These are phyloP conservation scores for Alternaria brassicicola DNA, from an alignment of 2,329 filamentous ascomycete species.

Conservation along the genomic window DNA sequence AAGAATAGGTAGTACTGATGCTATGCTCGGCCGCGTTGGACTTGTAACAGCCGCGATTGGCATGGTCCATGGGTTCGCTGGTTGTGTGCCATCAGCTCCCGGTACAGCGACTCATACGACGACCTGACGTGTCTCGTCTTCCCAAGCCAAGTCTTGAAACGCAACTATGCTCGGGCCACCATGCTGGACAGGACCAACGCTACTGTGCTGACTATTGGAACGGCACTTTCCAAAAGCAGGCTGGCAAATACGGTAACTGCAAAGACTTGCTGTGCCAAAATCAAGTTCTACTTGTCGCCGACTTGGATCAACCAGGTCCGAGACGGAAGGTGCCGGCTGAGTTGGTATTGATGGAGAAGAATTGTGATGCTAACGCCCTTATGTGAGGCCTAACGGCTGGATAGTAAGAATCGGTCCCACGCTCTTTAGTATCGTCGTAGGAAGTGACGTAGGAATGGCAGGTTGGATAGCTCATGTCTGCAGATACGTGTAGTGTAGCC, in stretches of 20 bases:
- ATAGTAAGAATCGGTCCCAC: neutral
- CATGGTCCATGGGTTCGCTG: too few species aligned
- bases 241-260: neutral
- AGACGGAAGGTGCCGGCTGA: neutral
- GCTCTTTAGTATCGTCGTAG: neutral
- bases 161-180: rapidly evolving
- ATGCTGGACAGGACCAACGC: neutral
- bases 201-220: neutral
- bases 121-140: neutral
- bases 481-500: neutral
- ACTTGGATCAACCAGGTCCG: neutral
- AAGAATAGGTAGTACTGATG: too few species aligned
- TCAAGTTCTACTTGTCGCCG: neutral
- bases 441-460: neutral
- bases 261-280: neutral
- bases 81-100: too few species aligned
- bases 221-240: neutral
- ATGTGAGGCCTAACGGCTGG: neutral
- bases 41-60: too few species aligned
- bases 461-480: neutral
- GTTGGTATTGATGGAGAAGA: neutral
- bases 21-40: too few species aligned
- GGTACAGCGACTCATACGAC: neutral
- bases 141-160: neutral
- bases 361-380: neutral